phyloP scores from a whole-genome alignment of 2,329 filamentous ascomycete genomes.

The Pestalotiopsis sp. region DNA sequence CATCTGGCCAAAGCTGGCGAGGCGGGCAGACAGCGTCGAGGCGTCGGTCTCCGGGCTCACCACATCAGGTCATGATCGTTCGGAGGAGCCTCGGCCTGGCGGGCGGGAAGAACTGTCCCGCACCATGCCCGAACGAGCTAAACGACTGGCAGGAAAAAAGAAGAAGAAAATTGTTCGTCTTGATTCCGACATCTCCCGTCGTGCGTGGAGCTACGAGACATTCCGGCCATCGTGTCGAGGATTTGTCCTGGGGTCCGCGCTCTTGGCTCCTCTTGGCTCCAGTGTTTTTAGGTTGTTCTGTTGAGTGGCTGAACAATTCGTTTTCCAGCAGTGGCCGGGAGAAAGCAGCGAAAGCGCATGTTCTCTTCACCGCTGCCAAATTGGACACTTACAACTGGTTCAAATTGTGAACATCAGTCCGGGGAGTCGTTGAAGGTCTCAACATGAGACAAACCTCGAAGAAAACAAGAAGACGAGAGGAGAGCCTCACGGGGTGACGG shows the following conservation, averaged over 20 bases:
- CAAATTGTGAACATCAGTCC: neutral
- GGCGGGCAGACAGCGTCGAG: neutral
- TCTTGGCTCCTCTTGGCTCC: neutral
- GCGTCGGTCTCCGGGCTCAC: neutral
- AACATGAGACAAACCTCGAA: neutral
- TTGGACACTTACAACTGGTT: constrained; percentile 4
- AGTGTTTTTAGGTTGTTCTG: neutral
- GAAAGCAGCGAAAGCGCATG: neutral
- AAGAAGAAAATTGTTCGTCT: neutral
- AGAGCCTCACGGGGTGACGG: neutral
- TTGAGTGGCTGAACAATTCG: neutral
- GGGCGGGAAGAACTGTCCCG: neutral
- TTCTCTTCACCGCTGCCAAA: constrained; percentile 10
- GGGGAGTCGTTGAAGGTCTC: neutral
- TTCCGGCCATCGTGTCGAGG: neutral
- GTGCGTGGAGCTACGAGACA: neutral
- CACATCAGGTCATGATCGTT: neutral
- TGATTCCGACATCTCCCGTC: constrained; percentile 1
- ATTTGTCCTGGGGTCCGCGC: neutral
- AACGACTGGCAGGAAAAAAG: neutral
- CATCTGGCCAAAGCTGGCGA: neutral
- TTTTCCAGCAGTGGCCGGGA: neutral
- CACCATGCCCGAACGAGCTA: neutral
- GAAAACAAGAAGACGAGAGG: neutral
- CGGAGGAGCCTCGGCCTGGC: neutral